Base-by-base conservation (phyloP, 192 early-diverging fungal species). In the Coemansia biformis region DNA sequence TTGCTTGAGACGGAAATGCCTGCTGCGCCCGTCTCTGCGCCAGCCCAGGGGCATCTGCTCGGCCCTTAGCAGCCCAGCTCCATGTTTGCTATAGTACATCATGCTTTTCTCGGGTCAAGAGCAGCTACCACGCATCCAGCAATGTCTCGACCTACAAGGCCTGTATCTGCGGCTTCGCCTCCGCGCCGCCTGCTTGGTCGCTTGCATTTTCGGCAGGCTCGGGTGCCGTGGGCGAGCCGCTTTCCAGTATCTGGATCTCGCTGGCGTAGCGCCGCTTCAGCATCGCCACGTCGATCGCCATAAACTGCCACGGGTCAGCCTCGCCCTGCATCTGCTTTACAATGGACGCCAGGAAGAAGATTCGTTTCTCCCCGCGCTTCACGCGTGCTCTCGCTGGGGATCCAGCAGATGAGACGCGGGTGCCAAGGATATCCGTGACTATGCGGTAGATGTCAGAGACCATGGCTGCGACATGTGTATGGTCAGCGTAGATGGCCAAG, bases 241-340 rank as follows among this genome's bases (percentile, higher is more conserved):
- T 16, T 29, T 32, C 34, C 29, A 57, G 12, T n/a, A 28, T 29
- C 21, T 60, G 38, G 3, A 19, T 22, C 32, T 73, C 69, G 43
- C 54, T 73, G 15, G 45, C 50, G 23, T 51, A 65, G 26, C 63
- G 48, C 24, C 46, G 59, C 8, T 48, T 54, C 18, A 73, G 37
- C 50, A 73, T 22, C 15, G 54, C 30, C 48, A 65, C 31, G 22
- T 73, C 69, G 7, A 61, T 51, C 12, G 45, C 46, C 57, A 73
- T 73, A 39, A 59, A 65, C 37, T 61, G 22, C 69, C 69, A 73
- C 1, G 69, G 48, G 18, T 59, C 57, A 2, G 16, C 18, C n/a
- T 53, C 58, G 2, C 23, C 16, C 13, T 46, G 39, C 58, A 65
- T 57, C 40, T 73, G 69, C 37, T 53, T 24, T 8, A 61, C 57